Percentiles rank a stretch among this genome's conserved stretches.
These are phyloP conservation scores for Dactylonectria macrodidyma DNA, from an alignment of 2,329 filamentous ascomycete species.

Conservation along the genomic window DNA sequence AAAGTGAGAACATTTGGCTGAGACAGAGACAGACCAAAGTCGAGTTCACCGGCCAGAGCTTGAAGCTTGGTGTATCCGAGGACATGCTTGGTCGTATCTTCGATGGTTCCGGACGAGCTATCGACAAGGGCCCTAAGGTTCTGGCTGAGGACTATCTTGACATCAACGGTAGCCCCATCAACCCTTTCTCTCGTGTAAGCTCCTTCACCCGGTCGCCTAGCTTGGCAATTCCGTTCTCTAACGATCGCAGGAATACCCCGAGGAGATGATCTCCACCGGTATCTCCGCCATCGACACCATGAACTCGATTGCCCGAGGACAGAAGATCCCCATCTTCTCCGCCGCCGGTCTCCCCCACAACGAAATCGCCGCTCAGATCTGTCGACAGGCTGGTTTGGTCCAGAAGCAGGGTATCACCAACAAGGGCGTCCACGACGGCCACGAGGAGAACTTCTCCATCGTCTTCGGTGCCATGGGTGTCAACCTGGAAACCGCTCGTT, in stretches of 20 bases:
- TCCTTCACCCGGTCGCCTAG: neutral
- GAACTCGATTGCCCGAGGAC: conserved; percentile 97
- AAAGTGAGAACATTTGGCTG: conserved; percentile 40
- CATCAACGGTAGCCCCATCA: conserved; percentile 99
- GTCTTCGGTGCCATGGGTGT: conserved; percentile 99
- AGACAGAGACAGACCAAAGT: conserved; percentile 82
- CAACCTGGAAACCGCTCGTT: conserved; percentile 97
- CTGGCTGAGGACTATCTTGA: conserved; percentile 98
- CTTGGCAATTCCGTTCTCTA: conserved; percentile 26
- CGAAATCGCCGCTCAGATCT: conserved; percentile 99
- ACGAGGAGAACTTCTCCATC: conserved; percentile 99
- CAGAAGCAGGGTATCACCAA: conserved; percentile 83
- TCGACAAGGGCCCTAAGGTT: conserved; percentile 99
- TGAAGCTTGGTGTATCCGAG: conserved; percentile 99
- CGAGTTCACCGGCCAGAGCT: conserved; percentile 95
- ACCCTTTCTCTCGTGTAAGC: conserved; percentile 93
- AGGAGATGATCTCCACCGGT: conserved; percentile 99
- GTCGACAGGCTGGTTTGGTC: conserved; percentile 95
- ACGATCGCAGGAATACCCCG: conserved; percentile 85
- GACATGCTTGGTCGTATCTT: conserved; percentile 99
- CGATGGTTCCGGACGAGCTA: conserved; percentile 96
- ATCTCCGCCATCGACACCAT: conserved; percentile 99
- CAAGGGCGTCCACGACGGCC: conserved; percentile 95
- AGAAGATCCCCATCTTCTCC: conserved; percentile 99
- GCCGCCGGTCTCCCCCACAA: conserved; percentile 98